A percentile compares a stretch with the other conserved stretches of the same genome.
phyloP scores from a whole-genome alignment of 495 filamentous ascomycete species.

The Bryoglossum gracile region DNA sequence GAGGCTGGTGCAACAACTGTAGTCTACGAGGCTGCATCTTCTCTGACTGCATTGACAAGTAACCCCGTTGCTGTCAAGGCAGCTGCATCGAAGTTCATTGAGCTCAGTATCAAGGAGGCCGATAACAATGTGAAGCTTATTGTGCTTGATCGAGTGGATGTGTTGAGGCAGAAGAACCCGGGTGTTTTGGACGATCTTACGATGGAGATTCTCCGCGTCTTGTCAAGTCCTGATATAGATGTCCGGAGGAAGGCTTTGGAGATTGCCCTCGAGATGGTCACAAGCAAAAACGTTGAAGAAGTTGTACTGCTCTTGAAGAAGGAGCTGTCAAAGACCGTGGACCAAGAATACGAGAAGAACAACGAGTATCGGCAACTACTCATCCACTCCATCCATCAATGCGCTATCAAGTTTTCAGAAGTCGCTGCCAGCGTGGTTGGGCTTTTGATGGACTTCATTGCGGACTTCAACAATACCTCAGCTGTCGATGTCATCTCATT shows the following conservation, averaged over 20 bases:
- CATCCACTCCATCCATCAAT: conserved; percentile 95
- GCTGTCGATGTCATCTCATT: conserved; percentile 98
- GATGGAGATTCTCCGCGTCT: conserved; percentile 98
- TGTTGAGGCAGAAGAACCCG: conserved; percentile 83
- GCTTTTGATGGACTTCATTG: conserved; percentile 98
- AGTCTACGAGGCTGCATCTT: conserved; percentile 96
- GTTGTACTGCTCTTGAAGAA: conserved; percentile 95
- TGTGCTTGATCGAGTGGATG: conserved; percentile 89
- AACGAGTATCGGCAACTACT: conserved; percentile 92
- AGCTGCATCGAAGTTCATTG: conserved; percentile 90
- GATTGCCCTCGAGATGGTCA: conserved; percentile 95
- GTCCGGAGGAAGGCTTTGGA: conserved; percentile 86
- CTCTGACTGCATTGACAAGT: conserved; percentile 86
- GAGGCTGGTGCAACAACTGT: conserved; percentile 92
- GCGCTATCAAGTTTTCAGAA: conserved; percentile 97
- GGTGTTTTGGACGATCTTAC: conserved; percentile 89
- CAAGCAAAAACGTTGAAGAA: conserved; percentile 97
- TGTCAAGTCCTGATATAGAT: conserved; percentile 93
- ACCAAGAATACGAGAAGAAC: conserved; percentile 99
- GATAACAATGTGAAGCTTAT: conserved; percentile 99
- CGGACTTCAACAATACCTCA: conserved; percentile 93
- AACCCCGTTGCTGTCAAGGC: conserved; percentile 98
- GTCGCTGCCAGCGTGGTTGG: conserved; percentile 95
- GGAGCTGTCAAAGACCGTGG: conserved; percentile 93
- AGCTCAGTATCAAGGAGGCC: conserved; percentile 91